Evolutionary conservation across 2,329 filamentous ascomycete genomes (phyloP), one percentile per base, ranked within the genome.

Genomic region (Phaeosphaeria sp.): DNA sequence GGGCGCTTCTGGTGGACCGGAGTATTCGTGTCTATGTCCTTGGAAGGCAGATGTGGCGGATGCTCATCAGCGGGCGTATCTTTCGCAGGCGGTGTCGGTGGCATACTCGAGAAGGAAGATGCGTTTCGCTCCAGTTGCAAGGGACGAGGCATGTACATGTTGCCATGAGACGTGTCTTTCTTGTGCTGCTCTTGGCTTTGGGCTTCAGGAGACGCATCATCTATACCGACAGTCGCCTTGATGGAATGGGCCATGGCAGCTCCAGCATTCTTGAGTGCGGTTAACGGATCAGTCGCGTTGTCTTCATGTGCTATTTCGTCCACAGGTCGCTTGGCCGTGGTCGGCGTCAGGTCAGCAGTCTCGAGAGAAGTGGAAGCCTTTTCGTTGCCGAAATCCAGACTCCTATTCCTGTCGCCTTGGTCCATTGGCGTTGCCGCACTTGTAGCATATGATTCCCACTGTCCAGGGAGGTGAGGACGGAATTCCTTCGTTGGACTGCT

Each of bases 401-500:
- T 69, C 22, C 59, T 68, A n/a, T 78, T 74, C 36, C 60, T 55
- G 20, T 73, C 69, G 17, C 57, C 64, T 15, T 65, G 61, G 9
- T 76, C 74, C 6, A 62, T 65, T n/a, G 73, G 70, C 6, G 73
- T 77, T 33, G 75, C 71, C 27, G 59, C 69, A 9, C 76, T 79
- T 6, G 79, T 79, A 2, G 77, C 76, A 57, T 77, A 82, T 30
- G 83, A 85, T 51, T 84, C 79, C 83, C 83, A 85, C 51, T 80
- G 81, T 21, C 83, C 83, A 40, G 83, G 83, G 30, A 85, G 68
- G 52, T 82, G 77, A 15, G 83, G 83, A 53, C 80, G 76, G 63
- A 85, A 86, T n/a, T 71, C 68, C 46, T 69, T 71, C 24, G 61
- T 63, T 6, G 68, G 65, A 49, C 63, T 71, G 58, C 80, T 82